These are phyloP conservation scores for Rhizopogon vulgaris DNA, from an alignment of 768 basidiomycete genomes.

Conservation along the genomic window DNA sequence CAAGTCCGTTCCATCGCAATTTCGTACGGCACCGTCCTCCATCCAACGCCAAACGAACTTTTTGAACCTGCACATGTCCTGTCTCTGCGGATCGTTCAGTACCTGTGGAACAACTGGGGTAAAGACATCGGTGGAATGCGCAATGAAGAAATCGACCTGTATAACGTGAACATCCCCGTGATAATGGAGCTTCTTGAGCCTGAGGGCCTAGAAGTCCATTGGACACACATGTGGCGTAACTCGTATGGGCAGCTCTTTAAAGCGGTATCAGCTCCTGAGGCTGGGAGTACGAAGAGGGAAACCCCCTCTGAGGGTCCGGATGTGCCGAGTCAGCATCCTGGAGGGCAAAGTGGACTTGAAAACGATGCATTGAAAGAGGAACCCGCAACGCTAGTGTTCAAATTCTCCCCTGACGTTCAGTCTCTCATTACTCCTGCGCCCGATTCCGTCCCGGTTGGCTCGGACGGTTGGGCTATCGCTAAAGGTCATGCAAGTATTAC, in stretches of 20 bases:
- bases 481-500: conserved; percentile 72
- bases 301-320: conserved; percentile 40
- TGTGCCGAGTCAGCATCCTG: conserved; percentile 21
- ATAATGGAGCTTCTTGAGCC: conserved; percentile 56
- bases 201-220: conserved; percentile 60
- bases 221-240: conserved; percentile 85
- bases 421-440: conserved; percentile 55
- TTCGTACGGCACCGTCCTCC: conserved; percentile 76
- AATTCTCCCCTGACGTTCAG: conserved; percentile 70
- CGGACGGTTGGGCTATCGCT: conserved; percentile 77
- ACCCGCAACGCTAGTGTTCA: conserved; percentile 51
- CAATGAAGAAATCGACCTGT: conserved; percentile 68
- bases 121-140: conserved; percentile 52
- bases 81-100: conserved; percentile 56
- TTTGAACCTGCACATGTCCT: conserved; percentile 71
- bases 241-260: conserved; percentile 80
- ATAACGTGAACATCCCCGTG: conserved; percentile 85
- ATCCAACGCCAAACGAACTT: conserved; percentile 55
- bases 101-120: conserved; percentile 87
- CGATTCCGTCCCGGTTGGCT: conserved; percentile 61
- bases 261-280: conserved; percentile 21
- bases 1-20: conserved; percentile 74
- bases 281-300: conserved; percentile 14
- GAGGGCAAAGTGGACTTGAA: conserved; percentile 1
- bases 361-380: conserved; percentile 12